Evolutionary conservation across 345 rosid species (phyloP), one percentile per base, ranked within the genome.

Genomic region (Hibiscus mutabilis): DNA sequence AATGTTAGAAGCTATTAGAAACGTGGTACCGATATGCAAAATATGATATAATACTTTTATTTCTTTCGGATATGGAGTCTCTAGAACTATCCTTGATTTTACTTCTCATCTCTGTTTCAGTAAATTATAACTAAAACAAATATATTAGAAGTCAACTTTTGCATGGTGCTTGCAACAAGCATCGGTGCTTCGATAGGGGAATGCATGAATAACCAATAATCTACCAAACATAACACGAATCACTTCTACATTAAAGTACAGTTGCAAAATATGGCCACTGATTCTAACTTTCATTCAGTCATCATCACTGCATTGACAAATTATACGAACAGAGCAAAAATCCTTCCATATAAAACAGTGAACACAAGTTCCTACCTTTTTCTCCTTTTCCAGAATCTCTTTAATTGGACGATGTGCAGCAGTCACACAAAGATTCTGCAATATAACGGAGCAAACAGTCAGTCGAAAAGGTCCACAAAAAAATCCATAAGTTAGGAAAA

Each of bases 331-430:
- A 68, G 27, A 68, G 16, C 56, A 14, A 29, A 24, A 3, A 46
- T 51, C 27, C 16, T 14, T 49, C 14, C 8, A 60, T 62, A 73
- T 25, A 18, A 35, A 44, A 22, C 5, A 11, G 25, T 13, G 33
- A 15, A 68, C n/a, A 16, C 58, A 2, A 71, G 16, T 49, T 29
- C 79, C 44, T 31, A 91, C 98, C 79, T 73, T 87, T 62, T 94
- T 91, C 74, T 94, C 97, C 82, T 86, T 89, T 73, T 87, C 92
- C 74, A 90, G 66, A 59, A 94, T 87, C 78, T 94, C 95, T 79
- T 86, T 88, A 68, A 94, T 90, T 64, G 97, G 98, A 76, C 88
- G 80, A 74, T 88, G 89, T 4, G 98, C 97, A 62, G 98, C 98
- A 72, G 96, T 73, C 37, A 91, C 91, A 72, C 98, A 91, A 2